Conservation (phyloP, 2,329 filamentous ascomycete species). For the Grosmannia serpens region DNA sequence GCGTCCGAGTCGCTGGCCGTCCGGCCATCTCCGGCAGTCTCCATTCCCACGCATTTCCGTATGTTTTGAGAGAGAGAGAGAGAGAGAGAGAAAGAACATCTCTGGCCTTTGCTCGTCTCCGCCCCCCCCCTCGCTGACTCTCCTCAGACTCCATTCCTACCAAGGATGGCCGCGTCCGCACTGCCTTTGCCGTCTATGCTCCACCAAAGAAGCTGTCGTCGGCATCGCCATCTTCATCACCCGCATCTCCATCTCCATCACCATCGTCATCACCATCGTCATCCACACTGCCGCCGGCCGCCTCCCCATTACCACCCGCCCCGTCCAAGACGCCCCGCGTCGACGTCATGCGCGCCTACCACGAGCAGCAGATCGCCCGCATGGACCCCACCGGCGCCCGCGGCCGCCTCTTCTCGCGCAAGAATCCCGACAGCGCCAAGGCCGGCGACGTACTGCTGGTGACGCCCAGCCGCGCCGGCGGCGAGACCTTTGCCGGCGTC, state of each 20-base stretch:
- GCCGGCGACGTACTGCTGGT: slow-evolving; percentile 88
- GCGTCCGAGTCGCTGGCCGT: slow-evolving; percentile 3
- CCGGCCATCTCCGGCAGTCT: background rate
- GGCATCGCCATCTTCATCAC: slow-evolving; percentile 5
- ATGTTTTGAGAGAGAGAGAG: background rate
- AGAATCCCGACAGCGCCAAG: slow-evolving; percentile 67
- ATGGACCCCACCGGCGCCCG: slow-evolving; percentile 82
- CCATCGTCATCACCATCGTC: background rate
- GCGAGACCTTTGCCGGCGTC: slow-evolving; percentile 83
- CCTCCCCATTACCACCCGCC: too few species aligned
- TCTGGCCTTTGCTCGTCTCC: background rate
- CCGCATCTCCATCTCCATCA: slow-evolving; percentile 2
- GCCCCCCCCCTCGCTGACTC: background rate
- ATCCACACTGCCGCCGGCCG: too few species aligned
- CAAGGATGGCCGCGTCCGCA: slow-evolving; percentile 18
- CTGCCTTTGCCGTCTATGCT: slow-evolving; percentile 38
- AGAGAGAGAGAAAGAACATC: too few species aligned
- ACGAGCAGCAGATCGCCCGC: slow-evolving; percentile 53
- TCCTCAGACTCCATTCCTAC: slow-evolving; percentile 7
- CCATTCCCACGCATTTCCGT: background rate
- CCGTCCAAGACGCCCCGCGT: slow-evolving; percentile 9
- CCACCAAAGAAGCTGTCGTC: slow-evolving; percentile 1
- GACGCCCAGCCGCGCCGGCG: slow-evolving; percentile 63
- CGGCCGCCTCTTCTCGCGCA: slow-evolving; percentile 65
- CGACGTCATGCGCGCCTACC: slow-evolving; percentile 56